Base-by-base conservation (phyloP, 345 rosid genomes). In the Hibiscus syriacus region DNA sequence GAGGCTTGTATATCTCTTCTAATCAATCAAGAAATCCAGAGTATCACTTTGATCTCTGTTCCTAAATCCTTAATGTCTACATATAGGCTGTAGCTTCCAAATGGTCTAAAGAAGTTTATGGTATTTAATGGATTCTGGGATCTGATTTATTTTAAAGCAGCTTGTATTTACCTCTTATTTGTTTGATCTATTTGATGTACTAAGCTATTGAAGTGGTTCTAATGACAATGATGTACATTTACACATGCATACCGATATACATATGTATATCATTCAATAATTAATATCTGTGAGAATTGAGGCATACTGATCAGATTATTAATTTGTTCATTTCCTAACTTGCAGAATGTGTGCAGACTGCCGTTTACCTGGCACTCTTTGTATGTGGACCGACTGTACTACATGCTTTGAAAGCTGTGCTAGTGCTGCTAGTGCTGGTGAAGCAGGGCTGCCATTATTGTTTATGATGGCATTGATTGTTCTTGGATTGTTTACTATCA, bases 331-430 rank as follows among this genome's bases (percentile, higher is more conserved):
- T 27, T n/a, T 46, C 48, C 64, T 43, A 36, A 16, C 54, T 79
- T 74, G 86, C 90, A 95, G 99, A 69, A 73, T 95, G 67, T 95
- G 99, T 83, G 88, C 98, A 6, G 99, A 95, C 80, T 95, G 99
- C 69, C 99, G 92, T 83, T 80, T 95, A 70, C 98, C 99, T 7
- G 98, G 99, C 36, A 95, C 99, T 8, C 84, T 95, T 46, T 95
- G 99, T 66, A 84, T 95, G 92, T 95, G 99, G 98, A 91, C 96
- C 27, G 99, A 95, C 82, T 95, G 99, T 73, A 92, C 99, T 5
- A 86, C 98, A 36, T 95, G 99, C 84, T 86, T 91, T 55, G 99
- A 95, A 79, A 83, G 94, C 64, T 92, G 98, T 79, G 97, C 98
- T 60, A 88, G 98, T 77, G 80, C 98, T 62, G 89, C 89, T 3